Conservation (phyloP, 306 rosid species). For the Cucurbita moschata region DNA sequence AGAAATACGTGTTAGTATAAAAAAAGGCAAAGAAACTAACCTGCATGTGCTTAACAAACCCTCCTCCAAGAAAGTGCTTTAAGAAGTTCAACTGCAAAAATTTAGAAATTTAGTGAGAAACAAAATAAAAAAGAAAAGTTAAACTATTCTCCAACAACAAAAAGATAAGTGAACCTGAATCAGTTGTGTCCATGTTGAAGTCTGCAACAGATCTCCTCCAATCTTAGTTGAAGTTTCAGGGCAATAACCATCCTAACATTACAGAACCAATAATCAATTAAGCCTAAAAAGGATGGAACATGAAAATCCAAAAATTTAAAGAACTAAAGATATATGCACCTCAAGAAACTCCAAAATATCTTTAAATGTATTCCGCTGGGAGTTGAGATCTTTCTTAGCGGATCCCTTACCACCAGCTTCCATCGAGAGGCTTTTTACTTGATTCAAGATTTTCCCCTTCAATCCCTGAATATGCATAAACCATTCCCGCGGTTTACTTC, state of each 20-base stretch:
- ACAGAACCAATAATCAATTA: conserved; percentile 7
- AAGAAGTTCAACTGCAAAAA: conserved; percentile 56
- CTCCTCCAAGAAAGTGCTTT: conserved; percentile 84
- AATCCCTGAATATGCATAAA: conserved; percentile 54
- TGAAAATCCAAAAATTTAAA: not conserved
- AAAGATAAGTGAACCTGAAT: conserved; percentile 43
- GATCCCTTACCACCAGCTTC: conserved; percentile 96
- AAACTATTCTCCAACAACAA: not conserved
- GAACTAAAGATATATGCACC: conserved; percentile 24
- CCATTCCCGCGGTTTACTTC: conserved; percentile 38
- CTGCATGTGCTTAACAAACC: conserved; percentile 91
- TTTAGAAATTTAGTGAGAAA: not conserved
- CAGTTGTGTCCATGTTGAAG: conserved; percentile 66
- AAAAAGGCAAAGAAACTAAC: conserved; percentile 21
- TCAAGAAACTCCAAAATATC: conserved; percentile 69
- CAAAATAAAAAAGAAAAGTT: not conserved
- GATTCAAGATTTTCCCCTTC: conserved; percentile 63
- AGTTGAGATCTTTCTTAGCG: conserved; percentile 73
- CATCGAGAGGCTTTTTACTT: conserved; percentile 54
- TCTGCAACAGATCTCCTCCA: conserved; percentile 57
- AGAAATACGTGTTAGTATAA: not conserved
- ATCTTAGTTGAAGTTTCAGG: conserved; percentile 72
- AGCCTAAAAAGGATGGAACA: conserved; percentile 1
- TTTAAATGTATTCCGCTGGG: conserved; percentile 65
- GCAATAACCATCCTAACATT: conserved; percentile 43